These are phyloP conservation scores for Pseudocercospora vitis DNA, from an alignment of 2,329 filamentous ascomycete species.

Conservation along the genomic window DNA sequence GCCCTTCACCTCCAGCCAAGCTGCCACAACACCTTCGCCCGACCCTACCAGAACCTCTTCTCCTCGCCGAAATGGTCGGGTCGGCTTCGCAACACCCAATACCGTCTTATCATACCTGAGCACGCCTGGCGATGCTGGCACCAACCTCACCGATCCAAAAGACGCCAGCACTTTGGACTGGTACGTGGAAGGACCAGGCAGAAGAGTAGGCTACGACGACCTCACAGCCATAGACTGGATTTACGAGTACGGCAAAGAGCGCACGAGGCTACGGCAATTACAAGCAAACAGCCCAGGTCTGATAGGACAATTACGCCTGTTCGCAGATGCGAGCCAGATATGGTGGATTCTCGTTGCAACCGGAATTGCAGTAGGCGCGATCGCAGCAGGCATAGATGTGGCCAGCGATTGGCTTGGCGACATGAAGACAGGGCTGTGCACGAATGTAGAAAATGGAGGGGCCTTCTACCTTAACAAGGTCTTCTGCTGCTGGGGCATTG, in stretches of 20 bases:
- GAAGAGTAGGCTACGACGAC: slow-evolving; percentile 91
- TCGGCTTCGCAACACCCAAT: slow-evolving; percentile 35
- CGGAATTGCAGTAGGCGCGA: slow-evolving; percentile 75
- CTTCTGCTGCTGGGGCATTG: slow-evolving; percentile 93
- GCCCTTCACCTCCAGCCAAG: slow-evolving; percentile 37
- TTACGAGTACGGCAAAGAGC: slow-evolving; percentile 96
- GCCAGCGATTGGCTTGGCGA: slow-evolving; percentile 92
- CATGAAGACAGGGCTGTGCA: slow-evolving; percentile 86
- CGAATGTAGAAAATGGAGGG: slow-evolving; percentile 72
- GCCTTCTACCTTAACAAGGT: slow-evolving; percentile 82
- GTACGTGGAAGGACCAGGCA: slow-evolving; percentile 85
- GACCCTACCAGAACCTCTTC: slow-evolving; percentile 31
- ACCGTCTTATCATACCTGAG: slow-evolving; percentile 47
- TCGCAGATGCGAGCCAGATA: slow-evolving; percentile 83
- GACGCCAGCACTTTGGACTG: slow-evolving; percentile 63
- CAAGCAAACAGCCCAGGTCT: slow-evolving; percentile 68
- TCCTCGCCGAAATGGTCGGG: slow-evolving; percentile 31
- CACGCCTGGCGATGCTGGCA: slow-evolving; percentile 39
- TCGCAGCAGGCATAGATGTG: slow-evolving; percentile 88
- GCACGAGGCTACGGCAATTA: slow-evolving; percentile 79
- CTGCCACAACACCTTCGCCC: slow-evolving; percentile 34
- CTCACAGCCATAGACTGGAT: slow-evolving; percentile 99
- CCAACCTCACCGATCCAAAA: slow-evolving; percentile 43
- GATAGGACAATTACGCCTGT: slow-evolving; percentile 68
- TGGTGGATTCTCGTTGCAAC: slow-evolving; percentile 88